phyloP scores from a whole-genome alignment of 371 early-diverging fungal genomes.

The Fennellomyces sp. region DNA sequence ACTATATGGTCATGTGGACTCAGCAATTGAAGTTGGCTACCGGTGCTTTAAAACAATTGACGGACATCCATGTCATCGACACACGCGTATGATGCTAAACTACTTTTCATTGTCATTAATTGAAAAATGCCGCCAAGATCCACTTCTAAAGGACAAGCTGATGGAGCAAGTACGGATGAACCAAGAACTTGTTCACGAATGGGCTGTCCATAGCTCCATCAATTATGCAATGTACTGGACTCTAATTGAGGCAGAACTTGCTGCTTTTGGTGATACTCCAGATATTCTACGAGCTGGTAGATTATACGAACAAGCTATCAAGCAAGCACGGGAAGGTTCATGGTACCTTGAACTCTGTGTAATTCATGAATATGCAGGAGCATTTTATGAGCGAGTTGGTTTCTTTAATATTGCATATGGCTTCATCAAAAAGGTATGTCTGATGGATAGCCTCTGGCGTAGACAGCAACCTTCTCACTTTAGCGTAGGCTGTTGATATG shows the following conservation, averaged over 20 bases:
- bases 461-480: neutral
- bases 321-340: conserved; percentile 30
- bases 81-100: conserved; percentile 35
- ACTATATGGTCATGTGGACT: conserved; percentile 42
- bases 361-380: conserved; percentile 39
- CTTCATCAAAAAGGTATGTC: conserved; percentile 29
- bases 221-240: conserved; percentile 42
- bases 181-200: conserved; percentile 26
- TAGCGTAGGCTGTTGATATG: conserved; percentile 25
- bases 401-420: conserved; percentile 38
- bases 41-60: conserved; percentile 24
- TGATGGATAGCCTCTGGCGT: neutral
- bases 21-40: conserved; percentile 38
- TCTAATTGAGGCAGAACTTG: conserved; percentile 38
- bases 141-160: conserved; percentile 17
- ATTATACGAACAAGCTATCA: conserved; percentile 42
- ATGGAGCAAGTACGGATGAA: conserved; percentile 25
- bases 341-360: conserved; percentile 38
- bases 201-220: conserved; percentile 26
- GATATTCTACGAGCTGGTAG: conserved; percentile 20
- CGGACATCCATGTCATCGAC: conserved; percentile 41
- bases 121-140: conserved; percentile 20
- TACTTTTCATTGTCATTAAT: conserved; percentile 39
- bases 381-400: conserved; percentile 33
- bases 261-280: conserved; percentile 11